Conservation (phyloP, 352 stramenopile genomes). For the Thalassiosira mediterranea region DNA sequence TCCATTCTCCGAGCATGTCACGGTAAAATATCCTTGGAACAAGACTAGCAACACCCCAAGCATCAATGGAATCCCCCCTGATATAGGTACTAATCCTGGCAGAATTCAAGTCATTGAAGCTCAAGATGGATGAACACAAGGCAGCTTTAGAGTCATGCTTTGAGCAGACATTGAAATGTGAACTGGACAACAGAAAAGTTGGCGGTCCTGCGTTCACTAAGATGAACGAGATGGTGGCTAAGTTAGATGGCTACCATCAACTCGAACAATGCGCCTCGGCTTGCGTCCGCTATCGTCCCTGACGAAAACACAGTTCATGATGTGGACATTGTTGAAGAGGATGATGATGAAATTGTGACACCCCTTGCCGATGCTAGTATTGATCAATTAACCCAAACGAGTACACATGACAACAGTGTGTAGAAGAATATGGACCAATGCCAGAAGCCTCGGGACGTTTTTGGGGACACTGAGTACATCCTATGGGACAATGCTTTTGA, state of each 20-base stretch:
- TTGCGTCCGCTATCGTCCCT: too few relatives aligned
- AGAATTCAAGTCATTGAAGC: constrained; percentile 19
- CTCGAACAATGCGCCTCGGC: too few relatives aligned
- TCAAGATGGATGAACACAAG: constrained; percentile 9
- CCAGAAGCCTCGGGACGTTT: neutral
- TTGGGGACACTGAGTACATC: neutral
- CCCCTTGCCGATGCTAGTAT: too few relatives aligned
- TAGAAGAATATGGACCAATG: neutral
- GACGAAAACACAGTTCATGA: too few relatives aligned
- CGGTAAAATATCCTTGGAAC: constrained; percentile 27
- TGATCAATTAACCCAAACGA: too few relatives aligned
- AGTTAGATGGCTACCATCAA: too few relatives aligned
- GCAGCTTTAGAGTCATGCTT: neutral
- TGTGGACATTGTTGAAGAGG: too few relatives aligned
- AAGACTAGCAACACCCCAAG: constrained; percentile 22
- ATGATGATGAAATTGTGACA: too few relatives aligned
- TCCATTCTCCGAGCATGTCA: constrained; percentile 8
- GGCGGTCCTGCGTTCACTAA: neutral
- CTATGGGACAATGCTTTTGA: neutral
- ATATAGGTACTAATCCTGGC: constrained; percentile 41
- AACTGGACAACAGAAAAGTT: constrained; percentile 17
- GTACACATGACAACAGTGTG: neutral
- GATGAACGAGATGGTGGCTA: constrained; percentile 5
- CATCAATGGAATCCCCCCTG: constrained; percentile 25
- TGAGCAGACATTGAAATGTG: neutral